These are phyloP conservation scores for Rhodotorula sp. DNA, from an alignment of 1,284 basidiomycete species.

Conservation along the genomic window DNA sequence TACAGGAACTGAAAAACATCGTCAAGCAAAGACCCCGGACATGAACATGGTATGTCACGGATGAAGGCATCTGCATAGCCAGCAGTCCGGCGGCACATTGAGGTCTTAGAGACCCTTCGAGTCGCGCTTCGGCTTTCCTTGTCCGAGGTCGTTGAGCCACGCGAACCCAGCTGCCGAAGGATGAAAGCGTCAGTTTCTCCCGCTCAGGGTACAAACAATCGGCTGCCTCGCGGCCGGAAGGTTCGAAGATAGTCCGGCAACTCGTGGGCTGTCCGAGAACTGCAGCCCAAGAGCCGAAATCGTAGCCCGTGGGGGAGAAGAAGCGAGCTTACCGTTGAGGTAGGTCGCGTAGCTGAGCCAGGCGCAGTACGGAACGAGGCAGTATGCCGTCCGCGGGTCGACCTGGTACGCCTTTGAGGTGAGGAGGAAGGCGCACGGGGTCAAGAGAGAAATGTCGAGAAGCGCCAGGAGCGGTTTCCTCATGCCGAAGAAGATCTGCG, in stretches of 20 bases:
- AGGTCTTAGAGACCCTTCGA: background rate
- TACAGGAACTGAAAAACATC: no score
- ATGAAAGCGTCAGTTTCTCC: background rate
- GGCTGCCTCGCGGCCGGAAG: no score
- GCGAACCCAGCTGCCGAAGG: slow-evolving; percentile 4
- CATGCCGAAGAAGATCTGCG: slow-evolving; percentile 63
- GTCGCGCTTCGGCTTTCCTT: slow-evolving; percentile 7
- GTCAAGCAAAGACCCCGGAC: no score
- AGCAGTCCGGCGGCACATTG: background rate
- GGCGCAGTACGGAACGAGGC: slow-evolving; percentile 47
- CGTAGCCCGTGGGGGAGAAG: background rate
- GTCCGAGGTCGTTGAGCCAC: slow-evolving; percentile 22
- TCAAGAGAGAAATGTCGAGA: slow-evolving; percentile 62
- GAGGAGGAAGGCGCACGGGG: slow-evolving; percentile 63
- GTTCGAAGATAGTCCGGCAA: no score
- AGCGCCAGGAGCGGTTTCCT: slow-evolving; percentile 56
- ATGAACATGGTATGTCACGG: background rate
- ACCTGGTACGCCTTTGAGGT: slow-evolving; percentile 54
- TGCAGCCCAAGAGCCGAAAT: background rate
- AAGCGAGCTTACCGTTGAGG: slow-evolving; percentile 57
- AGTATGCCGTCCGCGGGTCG: slow-evolving; percentile 30
- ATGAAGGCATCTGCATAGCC: background rate
- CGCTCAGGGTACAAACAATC: no score
- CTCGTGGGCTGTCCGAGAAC: background rate
- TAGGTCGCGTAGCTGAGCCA: slow-evolving; percentile 69